Base-by-base conservation (phyloP, 73 alveolate species). In the Paramecium bursaria region DNA sequence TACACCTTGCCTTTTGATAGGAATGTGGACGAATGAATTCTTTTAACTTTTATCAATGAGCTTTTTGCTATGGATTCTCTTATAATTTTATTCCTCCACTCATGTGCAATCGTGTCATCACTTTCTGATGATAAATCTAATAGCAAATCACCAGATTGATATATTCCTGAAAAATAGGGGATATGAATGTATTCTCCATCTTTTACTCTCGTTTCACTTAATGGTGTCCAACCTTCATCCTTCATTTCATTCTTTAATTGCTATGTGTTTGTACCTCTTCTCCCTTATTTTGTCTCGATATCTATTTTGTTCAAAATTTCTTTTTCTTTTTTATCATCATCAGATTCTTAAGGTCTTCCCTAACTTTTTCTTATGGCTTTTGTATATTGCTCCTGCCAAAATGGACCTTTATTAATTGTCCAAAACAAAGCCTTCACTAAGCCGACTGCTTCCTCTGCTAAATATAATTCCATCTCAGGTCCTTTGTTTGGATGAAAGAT, bases 371-470 rank as follows among this genome's bases (percentile, higher is more conserved):
- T 35, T 31, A 48, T 79, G 6, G 51, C 42, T 35, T 79, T 6
- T 22, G 82, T 50, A 33, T 54, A 54, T 30, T 79, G 86, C 31
- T 75, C 79, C 53, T 80, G 46, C 91, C 90, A 79, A 17, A 47
- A 33, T 7, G 94, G 98, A 2, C 95, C 95, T 48, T 53, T 39
- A 75, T 73, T 75, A 2, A 92, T 87, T 5, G 76, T 55, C 97
- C 97, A 92, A 30, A 75, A 88, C 5, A 94, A 82, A 3, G 95
- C 50, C 85, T 92, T 92, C 3, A 92, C 96, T n/a, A 94, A 82
- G 1, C 98, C 98, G 0, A 94, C 89, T 9, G 98, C 98, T 92
- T 94, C 98, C 49, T 94, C 97, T 13, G 98, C 98, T 57, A 91
- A 73, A 55, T 88, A 85, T 10, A 94, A 50, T 73, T 94, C 98